Evolutionary conservation across 148 eudicot genomes (phyloP).

Genomic region (Amaranthus palmeri): DNA sequence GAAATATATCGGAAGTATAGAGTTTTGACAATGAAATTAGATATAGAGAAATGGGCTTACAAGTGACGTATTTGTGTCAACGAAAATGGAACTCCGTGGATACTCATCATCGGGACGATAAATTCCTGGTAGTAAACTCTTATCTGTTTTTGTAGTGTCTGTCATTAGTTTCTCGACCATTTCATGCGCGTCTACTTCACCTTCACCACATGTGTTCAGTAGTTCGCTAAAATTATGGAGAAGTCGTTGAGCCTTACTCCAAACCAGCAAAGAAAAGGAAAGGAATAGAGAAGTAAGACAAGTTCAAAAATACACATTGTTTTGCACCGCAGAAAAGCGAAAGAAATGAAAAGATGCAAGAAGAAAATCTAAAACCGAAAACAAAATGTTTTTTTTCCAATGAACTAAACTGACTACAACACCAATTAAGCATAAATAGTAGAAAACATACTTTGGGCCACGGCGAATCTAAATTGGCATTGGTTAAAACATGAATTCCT

Average conservation of each 20-base stretch:
- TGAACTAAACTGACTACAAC: no score
- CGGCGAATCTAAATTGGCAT: conserved; percentile 66
- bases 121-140: conserved; percentile 42
- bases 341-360: neutral
- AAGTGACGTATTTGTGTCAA: conserved; percentile 42
- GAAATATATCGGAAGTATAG: neutral
- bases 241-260: conserved; percentile 52
- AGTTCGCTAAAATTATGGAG: conserved; percentile 39
- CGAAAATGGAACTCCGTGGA: conserved; percentile 60
- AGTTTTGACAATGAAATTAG: neutral
- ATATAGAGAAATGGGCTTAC: conserved; percentile 24
- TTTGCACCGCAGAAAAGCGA: neutral
- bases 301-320: neutral
- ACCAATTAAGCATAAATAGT: neutral
- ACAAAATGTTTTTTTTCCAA: no score
- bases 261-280: neutral
- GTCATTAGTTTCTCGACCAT: conserved; percentile 54
- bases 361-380: no score
- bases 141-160: conserved; percentile 51
- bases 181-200: conserved; percentile 34
- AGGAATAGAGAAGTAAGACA: neutral
- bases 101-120: conserved; percentile 43
- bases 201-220: conserved; percentile 26
- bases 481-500: conserved; percentile 75
- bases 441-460: conserved; percentile 63